A percentile compares a stretch with the other conserved stretches of the same genome.
Evolutionary conservation across 495 filamentous ascomycete genomes (phyloP).

Genomic region (Opeltia flavorubescens): DNA sequence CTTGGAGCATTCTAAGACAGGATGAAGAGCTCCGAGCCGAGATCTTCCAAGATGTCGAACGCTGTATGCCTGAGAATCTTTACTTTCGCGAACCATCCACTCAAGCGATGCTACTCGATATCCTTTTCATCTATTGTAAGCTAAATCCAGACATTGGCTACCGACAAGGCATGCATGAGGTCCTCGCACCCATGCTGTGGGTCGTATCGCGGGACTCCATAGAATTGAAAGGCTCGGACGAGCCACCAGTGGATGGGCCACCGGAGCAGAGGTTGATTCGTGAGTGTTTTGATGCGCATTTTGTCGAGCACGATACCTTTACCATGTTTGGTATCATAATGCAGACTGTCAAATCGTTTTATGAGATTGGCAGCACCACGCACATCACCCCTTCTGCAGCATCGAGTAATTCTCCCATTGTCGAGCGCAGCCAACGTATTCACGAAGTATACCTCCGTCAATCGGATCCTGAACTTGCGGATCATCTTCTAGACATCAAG

Average conservation of each 20-base stretch:
- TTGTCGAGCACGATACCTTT: conserved; percentile 83
- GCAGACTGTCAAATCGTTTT: conserved; percentile 74
- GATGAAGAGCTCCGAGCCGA: conserved; percentile 78
- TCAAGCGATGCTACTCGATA: conserved; percentile 71
- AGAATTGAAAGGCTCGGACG: conserved; percentile 13
- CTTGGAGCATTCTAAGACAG: conserved; percentile 69
- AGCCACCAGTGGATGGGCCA: conserved; percentile 11
- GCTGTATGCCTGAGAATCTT: conserved; percentile 81
- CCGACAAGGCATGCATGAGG: conserved; percentile 94
- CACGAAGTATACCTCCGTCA: conserved; percentile 65
- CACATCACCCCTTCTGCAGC: conserved; percentile 11
- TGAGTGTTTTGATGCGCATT: conserved; percentile 52
- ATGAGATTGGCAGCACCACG: conserved; percentile 45
- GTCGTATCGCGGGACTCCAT: conserved; percentile 74
- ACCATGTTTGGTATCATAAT: conserved; percentile 74
- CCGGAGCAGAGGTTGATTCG: conserved; percentile 32
- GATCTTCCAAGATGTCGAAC: conserved; percentile 88
- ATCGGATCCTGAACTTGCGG: conserved; percentile 68
- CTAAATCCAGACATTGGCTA: conserved; percentile 81
- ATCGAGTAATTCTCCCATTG: conserved; percentile 55
- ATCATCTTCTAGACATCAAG: conserved; percentile 70
- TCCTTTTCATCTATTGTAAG: conserved; percentile 90
- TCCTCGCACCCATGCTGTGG: conserved; percentile 84
- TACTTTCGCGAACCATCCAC: conserved; percentile 74
- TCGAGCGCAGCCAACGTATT: conserved; percentile 71